Evolutionary conservation across 2,329 filamentous ascomycete species (phyloP).

Genomic region (Colletotrichum noveboracense): DNA sequence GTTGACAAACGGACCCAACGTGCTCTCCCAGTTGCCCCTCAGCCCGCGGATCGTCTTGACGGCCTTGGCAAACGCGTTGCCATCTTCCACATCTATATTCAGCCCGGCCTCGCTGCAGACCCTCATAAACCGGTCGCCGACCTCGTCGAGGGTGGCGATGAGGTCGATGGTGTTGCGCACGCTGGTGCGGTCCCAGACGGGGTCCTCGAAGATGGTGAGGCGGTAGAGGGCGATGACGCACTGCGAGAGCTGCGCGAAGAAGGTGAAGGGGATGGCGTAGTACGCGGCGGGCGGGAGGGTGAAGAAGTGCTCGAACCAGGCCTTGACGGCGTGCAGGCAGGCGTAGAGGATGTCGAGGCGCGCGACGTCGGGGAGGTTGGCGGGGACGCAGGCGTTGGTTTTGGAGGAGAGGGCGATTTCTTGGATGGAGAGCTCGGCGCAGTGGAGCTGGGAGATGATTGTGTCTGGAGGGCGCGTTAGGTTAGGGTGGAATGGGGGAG

Average conservation of each 20-base stretch:
- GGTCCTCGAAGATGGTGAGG: conserved; percentile 38
- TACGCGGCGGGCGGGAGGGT: conserved; percentile 30
- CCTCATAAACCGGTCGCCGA: conserved; percentile 19
- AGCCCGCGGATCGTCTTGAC: conserved; percentile 40
- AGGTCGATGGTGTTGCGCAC: conserved; percentile 37
- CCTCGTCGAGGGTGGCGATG: conserved; percentile 30
- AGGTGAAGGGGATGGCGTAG: conserved; percentile 36
- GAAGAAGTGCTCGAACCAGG: conserved; percentile 36
- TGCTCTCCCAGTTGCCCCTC: conserved; percentile 39
- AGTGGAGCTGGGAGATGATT: conserved; percentile 37
- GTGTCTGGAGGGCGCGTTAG: conserved; percentile 30
- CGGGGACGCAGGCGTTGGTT: conserved; percentile 4
- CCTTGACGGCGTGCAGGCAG: conserved; percentile 31
- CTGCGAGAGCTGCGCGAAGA: conserved; percentile 38
- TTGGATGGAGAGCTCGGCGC: conserved; percentile 41
- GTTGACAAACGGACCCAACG: conserved; percentile 24
- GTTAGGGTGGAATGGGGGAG: not conserved
- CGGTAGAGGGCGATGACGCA: conserved; percentile 36
- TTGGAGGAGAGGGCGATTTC: conserved; percentile 33
- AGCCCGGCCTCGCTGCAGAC: not conserved
- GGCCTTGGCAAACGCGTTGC: conserved; percentile 35
- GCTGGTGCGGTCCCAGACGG: conserved; percentile 40
- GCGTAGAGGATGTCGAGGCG: conserved; percentile 31
- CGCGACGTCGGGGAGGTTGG: conserved; percentile 25
- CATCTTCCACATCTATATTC: conserved; percentile 28